Percentiles rank a stretch among this genome's conserved stretches.
phyloP scores from a whole-genome alignment of 192 early-diverging fungal genomes.

The Funneliformis mosseae region DNA sequence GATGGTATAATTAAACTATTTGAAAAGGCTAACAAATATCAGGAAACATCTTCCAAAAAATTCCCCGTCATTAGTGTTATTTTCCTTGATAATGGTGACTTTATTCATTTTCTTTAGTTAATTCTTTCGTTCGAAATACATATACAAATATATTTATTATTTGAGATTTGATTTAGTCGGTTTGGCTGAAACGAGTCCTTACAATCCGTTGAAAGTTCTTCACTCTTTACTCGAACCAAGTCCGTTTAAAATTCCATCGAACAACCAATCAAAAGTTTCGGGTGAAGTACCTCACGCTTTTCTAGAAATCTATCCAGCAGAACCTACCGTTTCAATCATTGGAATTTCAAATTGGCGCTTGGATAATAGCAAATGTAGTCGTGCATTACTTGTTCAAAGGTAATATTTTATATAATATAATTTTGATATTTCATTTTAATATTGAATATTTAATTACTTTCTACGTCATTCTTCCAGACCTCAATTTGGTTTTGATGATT shows the following conservation, averaged over 20 bases:
- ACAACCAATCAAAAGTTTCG: too few relatives aligned
- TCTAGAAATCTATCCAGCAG: neutral
- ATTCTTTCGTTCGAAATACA: too few relatives aligned
- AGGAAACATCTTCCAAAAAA: conserved; percentile 1
- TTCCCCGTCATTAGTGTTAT: too few relatives aligned
- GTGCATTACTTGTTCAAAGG: neutral
- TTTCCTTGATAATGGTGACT: neutral
- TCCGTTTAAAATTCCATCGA: too few relatives aligned
- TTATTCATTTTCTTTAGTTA: too few relatives aligned
- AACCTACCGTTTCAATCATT: conserved; percentile 10
- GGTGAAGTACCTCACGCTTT: neutral
- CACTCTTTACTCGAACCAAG: too few relatives aligned
- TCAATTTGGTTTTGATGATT: too few relatives aligned
- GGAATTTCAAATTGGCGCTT: conserved; percentile 34
- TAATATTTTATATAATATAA: too few relatives aligned
- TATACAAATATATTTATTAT: too few relatives aligned
- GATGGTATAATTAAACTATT: conserved; percentile 17
- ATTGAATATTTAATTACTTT: conserved; percentile 13
- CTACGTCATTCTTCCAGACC: too few relatives aligned
- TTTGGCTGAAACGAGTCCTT: conserved; percentile 30
- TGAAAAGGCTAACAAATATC: conserved; percentile 19
- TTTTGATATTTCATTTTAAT: too few relatives aligned
- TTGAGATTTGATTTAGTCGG: conserved; percentile 1
- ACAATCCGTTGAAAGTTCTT: conserved; percentile 30
- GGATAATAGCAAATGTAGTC: conserved; percentile 28